These are phyloP conservation scores for Chlorella sp. DNA, from an alignment of 139 green algal species.

Conservation along the genomic window DNA sequence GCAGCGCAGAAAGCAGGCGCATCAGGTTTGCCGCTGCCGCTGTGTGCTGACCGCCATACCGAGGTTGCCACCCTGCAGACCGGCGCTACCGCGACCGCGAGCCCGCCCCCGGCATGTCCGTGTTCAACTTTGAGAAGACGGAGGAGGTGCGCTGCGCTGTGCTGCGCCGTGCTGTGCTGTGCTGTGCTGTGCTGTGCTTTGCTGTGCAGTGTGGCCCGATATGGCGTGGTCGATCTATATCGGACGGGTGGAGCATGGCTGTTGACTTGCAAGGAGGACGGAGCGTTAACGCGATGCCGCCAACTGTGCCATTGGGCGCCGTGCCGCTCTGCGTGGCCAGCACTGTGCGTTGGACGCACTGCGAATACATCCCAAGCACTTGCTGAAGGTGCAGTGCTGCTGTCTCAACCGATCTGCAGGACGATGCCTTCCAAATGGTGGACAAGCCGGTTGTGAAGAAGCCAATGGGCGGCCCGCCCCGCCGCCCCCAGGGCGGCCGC, in stretches of 20 bases:
- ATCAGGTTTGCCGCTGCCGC: not conserved
- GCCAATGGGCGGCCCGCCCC: constrained; percentile 3
- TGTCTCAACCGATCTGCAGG: constrained; percentile 55
- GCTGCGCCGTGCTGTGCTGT: too few species aligned
- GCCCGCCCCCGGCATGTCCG: constrained; percentile 55
- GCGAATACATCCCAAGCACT: too few species aligned
- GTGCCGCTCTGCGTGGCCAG: too few species aligned
- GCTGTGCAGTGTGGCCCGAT: not conserved
- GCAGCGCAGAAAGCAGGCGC: not conserved
- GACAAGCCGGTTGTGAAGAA: constrained; percentile 86
- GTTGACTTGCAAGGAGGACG: too few species aligned
- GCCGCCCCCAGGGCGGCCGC: constrained; percentile 28
- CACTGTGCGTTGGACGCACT: too few species aligned
- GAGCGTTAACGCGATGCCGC: too few species aligned
- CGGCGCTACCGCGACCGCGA: constrained; percentile 50
- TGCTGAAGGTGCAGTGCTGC: too few species aligned
- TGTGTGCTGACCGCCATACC: too few species aligned
- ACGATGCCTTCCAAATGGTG: constrained; percentile 96
- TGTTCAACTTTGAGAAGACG: constrained; percentile 96
- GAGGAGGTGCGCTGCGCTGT: constrained; percentile 77
- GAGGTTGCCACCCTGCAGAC: not conserved
- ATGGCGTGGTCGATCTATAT: too few species aligned
- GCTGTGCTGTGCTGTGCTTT: not conserved
- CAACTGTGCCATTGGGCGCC: too few species aligned
- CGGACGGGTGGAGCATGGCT: too few species aligned